Evolutionary conservation across 176 grass and related monocot genomes (phyloP).

Genomic region (Hordeum marinum): DNA sequence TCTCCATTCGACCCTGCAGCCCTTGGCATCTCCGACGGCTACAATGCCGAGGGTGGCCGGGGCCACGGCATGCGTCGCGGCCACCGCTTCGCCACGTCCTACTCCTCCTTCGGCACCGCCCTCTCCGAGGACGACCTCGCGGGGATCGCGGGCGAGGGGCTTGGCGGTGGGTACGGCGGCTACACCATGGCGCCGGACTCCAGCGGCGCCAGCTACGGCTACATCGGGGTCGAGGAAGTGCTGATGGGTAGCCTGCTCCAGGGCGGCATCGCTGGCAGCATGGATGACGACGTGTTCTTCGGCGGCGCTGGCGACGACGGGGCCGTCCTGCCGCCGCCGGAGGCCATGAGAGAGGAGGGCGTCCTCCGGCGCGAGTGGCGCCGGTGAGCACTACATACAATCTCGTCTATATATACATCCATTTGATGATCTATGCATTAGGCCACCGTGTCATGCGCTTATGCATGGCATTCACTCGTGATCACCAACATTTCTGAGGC

Average conservation of each 20-base stretch:
- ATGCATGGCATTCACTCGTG: no score
- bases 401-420: neutral
- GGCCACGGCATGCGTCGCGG: slow-evolving; percentile 27
- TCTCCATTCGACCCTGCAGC: neutral
- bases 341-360: slow-evolving; percentile 60
- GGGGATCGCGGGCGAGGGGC: neutral
- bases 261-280: neutral
- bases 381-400: slow-evolving; percentile 33
- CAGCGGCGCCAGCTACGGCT: slow-evolving; percentile 14
- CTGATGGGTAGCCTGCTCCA: slow-evolving; percentile 4
- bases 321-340: slow-evolving; percentile 50
- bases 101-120: slow-evolving; percentile 53
- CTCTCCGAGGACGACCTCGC: slow-evolving; percentile 42
- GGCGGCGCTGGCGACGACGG: neutral
- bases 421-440: neutral
- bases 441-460: neutral
- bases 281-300: slow-evolving; percentile 6
- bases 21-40: neutral
- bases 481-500: no score
- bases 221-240: slow-evolving; percentile 32
- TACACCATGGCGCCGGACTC: slow-evolving; percentile 14
- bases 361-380: slow-evolving; percentile 61
- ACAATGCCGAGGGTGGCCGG: neutral
- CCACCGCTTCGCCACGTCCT: slow-evolving; percentile 45
- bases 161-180: neutral